phyloP scores from a whole-genome alignment of 768 basidiomycete species.

The Suillus occidentalis region DNA sequence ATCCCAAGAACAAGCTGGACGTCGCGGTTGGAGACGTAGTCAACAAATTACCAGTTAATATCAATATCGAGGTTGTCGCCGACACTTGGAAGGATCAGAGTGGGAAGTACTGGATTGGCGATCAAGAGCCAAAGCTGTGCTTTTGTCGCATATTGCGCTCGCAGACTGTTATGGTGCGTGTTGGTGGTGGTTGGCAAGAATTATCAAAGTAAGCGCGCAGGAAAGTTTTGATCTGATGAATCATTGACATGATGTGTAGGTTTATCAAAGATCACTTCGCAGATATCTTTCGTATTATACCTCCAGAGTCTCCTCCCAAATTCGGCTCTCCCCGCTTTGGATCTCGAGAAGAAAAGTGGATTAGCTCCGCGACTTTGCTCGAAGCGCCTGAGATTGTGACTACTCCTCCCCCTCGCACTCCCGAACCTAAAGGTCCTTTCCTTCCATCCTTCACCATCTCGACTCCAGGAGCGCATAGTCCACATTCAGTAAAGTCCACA shows the following conservation, averaged over 20 bases:
- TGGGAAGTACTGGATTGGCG: conserved; percentile 96
- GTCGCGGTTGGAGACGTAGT: conserved; percentile 91
- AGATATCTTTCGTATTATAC: conserved; percentile 73
- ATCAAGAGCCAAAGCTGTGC: conserved; percentile 85
- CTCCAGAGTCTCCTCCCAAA: conserved; percentile 58
- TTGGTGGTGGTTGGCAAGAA: conserved; percentile 94
- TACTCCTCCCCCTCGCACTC: conserved; percentile 54
- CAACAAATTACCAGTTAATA: conserved; percentile 82
- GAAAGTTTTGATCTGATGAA: not conserved
- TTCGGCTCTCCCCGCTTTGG: conserved; percentile 39
- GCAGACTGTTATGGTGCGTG: conserved; percentile 94
- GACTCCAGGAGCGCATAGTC: conserved; percentile 46
- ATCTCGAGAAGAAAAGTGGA: conserved; percentile 75
- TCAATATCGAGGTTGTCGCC: conserved; percentile 77
- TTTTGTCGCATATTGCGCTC: conserved; percentile 90
- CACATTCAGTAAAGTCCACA: conserved; percentile 48
- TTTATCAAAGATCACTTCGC: conserved; percentile 88
- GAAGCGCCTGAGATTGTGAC: conserved; percentile 48
- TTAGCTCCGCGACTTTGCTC: conserved; percentile 71
- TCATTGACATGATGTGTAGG: conserved; percentile 39
- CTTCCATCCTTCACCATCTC: conserved; percentile 69
- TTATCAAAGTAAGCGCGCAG: conserved; percentile 70
- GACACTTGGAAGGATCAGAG: conserved; percentile 92
- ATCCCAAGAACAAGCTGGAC: conserved; percentile 90
- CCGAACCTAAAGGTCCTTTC: conserved; percentile 57